Percentiles rank a stretch among this genome's conserved stretches.
phyloP scores from a whole-genome alignment of 305 asterid genomes.

The Fraxinus velutina region DNA sequence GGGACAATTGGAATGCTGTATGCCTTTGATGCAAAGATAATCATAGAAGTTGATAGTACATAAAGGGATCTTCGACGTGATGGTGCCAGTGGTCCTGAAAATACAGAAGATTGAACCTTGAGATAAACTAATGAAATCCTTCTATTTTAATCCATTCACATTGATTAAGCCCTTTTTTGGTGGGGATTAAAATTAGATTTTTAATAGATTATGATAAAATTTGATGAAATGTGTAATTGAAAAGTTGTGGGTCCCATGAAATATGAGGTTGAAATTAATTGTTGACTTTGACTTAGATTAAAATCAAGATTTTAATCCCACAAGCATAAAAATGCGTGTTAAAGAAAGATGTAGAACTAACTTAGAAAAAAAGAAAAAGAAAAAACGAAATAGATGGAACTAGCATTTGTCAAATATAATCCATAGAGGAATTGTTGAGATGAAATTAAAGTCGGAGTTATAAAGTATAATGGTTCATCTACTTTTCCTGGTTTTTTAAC shows the following conservation, averaged over 20 bases:
- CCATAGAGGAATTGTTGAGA: background rate
- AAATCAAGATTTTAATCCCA: background rate
- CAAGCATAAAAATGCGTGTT: background rate
- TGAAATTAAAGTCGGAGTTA: background rate
- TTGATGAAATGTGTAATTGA: background rate
- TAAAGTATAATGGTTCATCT: background rate
- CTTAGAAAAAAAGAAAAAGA: background rate
- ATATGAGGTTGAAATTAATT: background rate
- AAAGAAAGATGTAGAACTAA: background rate
- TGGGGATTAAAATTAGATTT: background rate
- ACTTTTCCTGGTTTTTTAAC: background rate
- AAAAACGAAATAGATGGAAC: background rate
- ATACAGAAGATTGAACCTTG: conserved; percentile 12
- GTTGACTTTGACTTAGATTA: background rate
- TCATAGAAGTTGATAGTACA: conserved; percentile 79
- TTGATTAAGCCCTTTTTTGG: background rate
- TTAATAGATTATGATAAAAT: background rate
- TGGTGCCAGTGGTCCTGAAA: conserved; percentile 74
- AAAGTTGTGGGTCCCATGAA: no score
- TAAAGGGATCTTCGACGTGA: conserved; percentile 93
- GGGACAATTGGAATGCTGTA: conserved; percentile 62
- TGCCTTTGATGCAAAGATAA: conserved; percentile 77
- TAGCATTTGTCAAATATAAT: background rate
- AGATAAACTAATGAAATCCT: conserved; percentile 1
- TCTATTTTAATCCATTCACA: background rate